Base-by-base conservation (phyloP, 371 early-diverging fungal genomes). In the Apophysomyces sp. region DNA sequence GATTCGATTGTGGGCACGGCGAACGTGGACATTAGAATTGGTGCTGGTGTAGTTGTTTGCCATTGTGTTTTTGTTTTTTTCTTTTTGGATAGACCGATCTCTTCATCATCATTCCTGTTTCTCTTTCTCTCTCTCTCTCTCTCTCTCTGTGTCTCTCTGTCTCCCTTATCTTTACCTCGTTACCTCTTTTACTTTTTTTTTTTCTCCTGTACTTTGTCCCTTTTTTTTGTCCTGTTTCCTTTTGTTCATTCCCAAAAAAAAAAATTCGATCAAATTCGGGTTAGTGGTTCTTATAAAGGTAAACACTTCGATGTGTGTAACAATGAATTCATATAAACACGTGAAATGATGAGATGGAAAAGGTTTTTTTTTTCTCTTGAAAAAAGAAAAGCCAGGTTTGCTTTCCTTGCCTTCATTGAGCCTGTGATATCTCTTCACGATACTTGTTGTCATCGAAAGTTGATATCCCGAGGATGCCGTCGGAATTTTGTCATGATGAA, bases 1-100 rank as follows among this genome's bases (percentile, higher is more conserved):
- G 12, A 83, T 91, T 52, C 80, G 89, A 63, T 68, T 93, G 59
- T 93, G 93, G 93, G 89, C 90, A 67, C 77, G 93, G 69, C 81
- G 92, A 56, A 92, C 89, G 36, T 93, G 93, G 93, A 92, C 92
- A 12, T 73, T 93, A 59, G 93, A 93, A 69, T 72, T 93, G 63
- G 92, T 88, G 37, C 76, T 92, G 30, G 86, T 90, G 49, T 90
- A 85, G 77, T 24, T 41, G n/a, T n/a, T n/a, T n/a, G n/a, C n/a
- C n/a, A n/a, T n/a, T n/a, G n/a, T n/a, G n/a, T 63, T 62, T 39
- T 34, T 34, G 34, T 12, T 34, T 34, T 34, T 12, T 34, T 12
- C 7, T 13, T n/a, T 37, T 37, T n/a, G 3, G 11, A 37, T 37
- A 37, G 16, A 16, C 21, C 49, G 9, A 18, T 44, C 21, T 21